Conservation (phyloP, 2,329 filamentous ascomycete genomes). For the Penicillium concentricum region DNA sequence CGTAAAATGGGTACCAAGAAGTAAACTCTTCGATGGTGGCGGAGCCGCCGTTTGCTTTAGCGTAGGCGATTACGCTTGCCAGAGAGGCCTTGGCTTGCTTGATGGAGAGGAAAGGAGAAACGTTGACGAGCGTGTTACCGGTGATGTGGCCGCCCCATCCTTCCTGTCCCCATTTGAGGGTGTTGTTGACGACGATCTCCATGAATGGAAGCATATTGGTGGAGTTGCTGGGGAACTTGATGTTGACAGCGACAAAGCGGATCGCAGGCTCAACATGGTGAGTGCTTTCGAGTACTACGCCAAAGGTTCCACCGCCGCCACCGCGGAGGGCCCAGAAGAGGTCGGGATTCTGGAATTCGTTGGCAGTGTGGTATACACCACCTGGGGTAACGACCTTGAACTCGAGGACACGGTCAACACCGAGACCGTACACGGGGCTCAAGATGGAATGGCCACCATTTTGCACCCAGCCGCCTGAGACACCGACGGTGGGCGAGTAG, state of each 20-base stretch:
- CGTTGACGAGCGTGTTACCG: conserved; percentile 17
- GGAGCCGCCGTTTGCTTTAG: conserved; percentile 11
- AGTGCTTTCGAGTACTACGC: conserved; percentile 14
- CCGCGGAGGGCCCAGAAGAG: conserved; percentile 23
- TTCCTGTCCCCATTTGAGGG: conserved; percentile 20
- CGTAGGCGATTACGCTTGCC: conserved; percentile 8
- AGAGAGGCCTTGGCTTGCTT: conserved; percentile 14
- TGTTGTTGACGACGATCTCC: conserved; percentile 23
- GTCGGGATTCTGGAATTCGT: conserved; percentile 19
- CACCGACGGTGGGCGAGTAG: conserved; percentile 16
- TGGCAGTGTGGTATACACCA: conserved; percentile 14
- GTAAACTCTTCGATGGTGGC: conserved; percentile 16
- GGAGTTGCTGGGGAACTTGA: conserved; percentile 18
- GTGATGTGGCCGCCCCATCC: conserved; percentile 26
- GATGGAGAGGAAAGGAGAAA: conserved; percentile 15
- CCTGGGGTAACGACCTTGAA: conserved; percentile 29
- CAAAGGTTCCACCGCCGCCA: conserved; percentile 20
- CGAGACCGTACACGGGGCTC: conserved; percentile 29
- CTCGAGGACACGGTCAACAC: conserved; percentile 29
- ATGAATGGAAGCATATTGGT: conserved; percentile 20
- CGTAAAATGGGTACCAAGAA: conserved; percentile 20
- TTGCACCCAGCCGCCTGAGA: conserved; percentile 28
- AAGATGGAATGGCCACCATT: conserved; percentile 32
- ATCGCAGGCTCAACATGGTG: background rate
- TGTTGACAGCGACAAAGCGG: conserved; percentile 6